phyloP scores from a whole-genome alignment of 768 basidiomycete genomes.

The Lentinula aciculospora region DNA sequence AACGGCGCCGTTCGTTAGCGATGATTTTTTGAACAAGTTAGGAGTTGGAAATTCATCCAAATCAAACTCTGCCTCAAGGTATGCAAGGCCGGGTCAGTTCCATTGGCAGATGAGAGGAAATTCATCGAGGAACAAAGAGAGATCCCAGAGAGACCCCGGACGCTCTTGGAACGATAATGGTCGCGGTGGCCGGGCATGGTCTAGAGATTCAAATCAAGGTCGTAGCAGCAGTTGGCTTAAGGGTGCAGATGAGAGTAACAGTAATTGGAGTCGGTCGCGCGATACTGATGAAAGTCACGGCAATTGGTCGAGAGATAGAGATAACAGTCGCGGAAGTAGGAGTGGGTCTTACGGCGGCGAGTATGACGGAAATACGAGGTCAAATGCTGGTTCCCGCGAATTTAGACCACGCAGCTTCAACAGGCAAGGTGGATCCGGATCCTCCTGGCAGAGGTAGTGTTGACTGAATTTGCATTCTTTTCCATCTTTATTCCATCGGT shows the following conservation, averaged over 20 bases:
- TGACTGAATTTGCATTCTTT: neutral
- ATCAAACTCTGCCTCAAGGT: neutral
- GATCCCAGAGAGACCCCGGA: neutral
- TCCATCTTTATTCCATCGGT: neutral
- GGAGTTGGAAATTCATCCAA: constrained; percentile 16
- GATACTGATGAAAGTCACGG: neutral
- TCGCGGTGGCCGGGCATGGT: neutral
- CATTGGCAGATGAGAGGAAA: neutral
- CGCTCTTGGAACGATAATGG: neutral
- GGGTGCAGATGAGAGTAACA: neutral
- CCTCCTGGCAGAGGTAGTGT: neutral
- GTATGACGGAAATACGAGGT: neutral
- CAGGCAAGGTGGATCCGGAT: neutral
- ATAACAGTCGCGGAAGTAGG: neutral
- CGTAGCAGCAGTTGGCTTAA: neutral
- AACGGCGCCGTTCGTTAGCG: constrained; percentile 45
- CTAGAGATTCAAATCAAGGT: neutral
- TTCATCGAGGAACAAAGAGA: neutral
- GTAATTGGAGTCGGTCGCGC: neutral
- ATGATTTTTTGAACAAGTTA: constrained; percentile 36
- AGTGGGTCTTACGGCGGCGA: neutral
- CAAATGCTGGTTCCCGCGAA: neutral
- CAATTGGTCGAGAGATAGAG: neutral
- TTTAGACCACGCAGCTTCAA: neutral
- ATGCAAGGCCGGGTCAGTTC: neutral